Base-by-base conservation (phyloP, 2,329 filamentous ascomycete species). In the Fusarium clavum region DNA sequence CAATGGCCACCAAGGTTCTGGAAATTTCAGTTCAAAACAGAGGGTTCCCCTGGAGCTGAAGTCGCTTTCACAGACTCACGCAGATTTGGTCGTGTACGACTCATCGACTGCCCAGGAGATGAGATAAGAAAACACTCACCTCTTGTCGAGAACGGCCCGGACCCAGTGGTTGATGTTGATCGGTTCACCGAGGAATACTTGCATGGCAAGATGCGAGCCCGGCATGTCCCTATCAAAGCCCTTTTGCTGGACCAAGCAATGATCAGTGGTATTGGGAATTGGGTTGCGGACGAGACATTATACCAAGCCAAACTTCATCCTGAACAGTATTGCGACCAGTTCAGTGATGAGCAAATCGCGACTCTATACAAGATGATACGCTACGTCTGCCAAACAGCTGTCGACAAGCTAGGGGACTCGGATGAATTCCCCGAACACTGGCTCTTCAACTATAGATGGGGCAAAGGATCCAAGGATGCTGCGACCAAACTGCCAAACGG, bases 251-350 rank as follows among this genome's bases (percentile, higher is more conserved):
- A 98, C 77, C 96, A 99, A 80, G 86, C 89, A 20, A 92, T 92
- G 77, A 92, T 98, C 66, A 96, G 92, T 75, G 96, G 96, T 10
- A 93, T 99, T 67, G 96, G 96, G 0, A 98, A 98, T 77, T 99
- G 95, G 95, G 95, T 99, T 57, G 94, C 91, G 1, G 96, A 99
- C 77, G 96, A 99, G 79, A 91, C 97, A 9, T 83, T 99, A 54
- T 99, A 94, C 76, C 91, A 98, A 73, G 92, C 96, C 8, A 90
- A 87, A 52, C 86, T 98, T 18, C 95, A 99, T 72, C 96, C 96
- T 0, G 95, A 98, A 78, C 94, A 97, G 78, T 97, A 97, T 81
- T 94, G 91, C 80, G 91, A 98, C 75, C 92, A 92, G 0, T 92
- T 98, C 71, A 85, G 79, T 67, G 88, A 92, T 32, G 85, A 82